Conservation (phyloP, 345 rosid species). For the Mangifera indica region DNA sequence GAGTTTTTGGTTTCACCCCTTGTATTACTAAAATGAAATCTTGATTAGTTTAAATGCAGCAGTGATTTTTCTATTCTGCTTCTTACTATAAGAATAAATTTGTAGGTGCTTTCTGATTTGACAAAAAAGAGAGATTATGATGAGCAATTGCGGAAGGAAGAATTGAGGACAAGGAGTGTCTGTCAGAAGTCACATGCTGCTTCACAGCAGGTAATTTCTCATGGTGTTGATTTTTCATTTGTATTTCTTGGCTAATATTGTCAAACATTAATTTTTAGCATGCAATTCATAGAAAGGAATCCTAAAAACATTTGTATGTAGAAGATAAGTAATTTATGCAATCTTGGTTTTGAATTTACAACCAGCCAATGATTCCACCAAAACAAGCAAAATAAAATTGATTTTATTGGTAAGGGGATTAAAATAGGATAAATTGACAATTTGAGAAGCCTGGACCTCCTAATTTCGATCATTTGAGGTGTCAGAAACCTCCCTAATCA, state of each 20-base stretch:
- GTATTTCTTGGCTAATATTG: not conserved
- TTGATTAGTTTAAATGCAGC: conserved; percentile 1
- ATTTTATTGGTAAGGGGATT: too few relatives aligned
- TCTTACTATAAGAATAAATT: conserved; percentile 17
- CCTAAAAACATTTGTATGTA: too few relatives aligned
- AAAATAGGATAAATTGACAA: too few relatives aligned
- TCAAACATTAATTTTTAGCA: not conserved
- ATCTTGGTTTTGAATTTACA: too few relatives aligned
- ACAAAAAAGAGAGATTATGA: conserved; percentile 88
- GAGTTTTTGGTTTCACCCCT: not conserved
- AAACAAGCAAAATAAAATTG: too few relatives aligned
- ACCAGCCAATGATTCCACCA: too few relatives aligned
- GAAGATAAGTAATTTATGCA: too few relatives aligned
- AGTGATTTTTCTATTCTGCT: conserved; percentile 17
- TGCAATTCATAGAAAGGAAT: too few relatives aligned
- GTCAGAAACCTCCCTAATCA: too few relatives aligned
- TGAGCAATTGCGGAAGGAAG: conserved; percentile 85
- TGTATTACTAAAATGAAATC: not conserved
- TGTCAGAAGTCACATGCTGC: conserved; percentile 54
- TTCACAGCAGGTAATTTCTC: conserved; percentile 58
- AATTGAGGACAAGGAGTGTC: conserved; percentile 67
- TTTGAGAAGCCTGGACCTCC: too few relatives aligned
- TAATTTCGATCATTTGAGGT: too few relatives aligned
- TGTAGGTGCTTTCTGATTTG: conserved; percentile 86
- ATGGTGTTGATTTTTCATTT: not conserved